Evolutionary conservation across 768 basidiomycete species (phyloP), one percentile per base, ranked within the genome.

Genomic region (Boletus tylopilopsis): DNA sequence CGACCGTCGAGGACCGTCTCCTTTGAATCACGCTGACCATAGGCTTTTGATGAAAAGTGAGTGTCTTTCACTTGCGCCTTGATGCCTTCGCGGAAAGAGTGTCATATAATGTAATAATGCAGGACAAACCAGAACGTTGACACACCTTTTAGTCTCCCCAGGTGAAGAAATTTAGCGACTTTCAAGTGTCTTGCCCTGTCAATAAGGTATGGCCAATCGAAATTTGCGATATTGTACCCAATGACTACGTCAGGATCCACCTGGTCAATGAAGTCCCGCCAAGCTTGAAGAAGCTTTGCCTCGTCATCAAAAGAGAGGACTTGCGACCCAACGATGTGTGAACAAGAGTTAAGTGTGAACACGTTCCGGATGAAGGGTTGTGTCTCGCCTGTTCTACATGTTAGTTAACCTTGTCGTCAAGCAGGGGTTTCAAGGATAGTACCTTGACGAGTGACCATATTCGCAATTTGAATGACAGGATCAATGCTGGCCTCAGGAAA

Each of bases 371-470:
- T 85, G 69, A 98, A 99, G 0, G 96, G 96, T 50, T 91, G 85
- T 36, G 74, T 75, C 60, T 97, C 94, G 57, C 95, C 94, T 95
- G 57, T 45, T 34, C 10, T 34, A n/a, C 12, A 22, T n/a, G 27
- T 30, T 35, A 23, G 23, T 64, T n/a, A 59, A 46, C 12, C 29
- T 23, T 9, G 12, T 38, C 21, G 21, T 35, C 21, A 19, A 19
- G 38, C 1, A 19, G n/a, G 21, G 1, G 10, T 11, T 6, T 37
- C 3, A 8, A 34, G 2, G 22, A 25, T 3, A 15, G 56, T 71
- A 92, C 94, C 94, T 80, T 99, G 96, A 5, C 89, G 79, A 30
- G 94, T 97, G 11, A 98, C 95, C 96, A 98, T 98, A 67, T 92
- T 96, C 1, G 95, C 96, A 51, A 98, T 98, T 63, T 98, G 96